Evolutionary conservation across 345 rosid species (phyloP).

Genomic region (Pugionium dolabratum): DNA sequence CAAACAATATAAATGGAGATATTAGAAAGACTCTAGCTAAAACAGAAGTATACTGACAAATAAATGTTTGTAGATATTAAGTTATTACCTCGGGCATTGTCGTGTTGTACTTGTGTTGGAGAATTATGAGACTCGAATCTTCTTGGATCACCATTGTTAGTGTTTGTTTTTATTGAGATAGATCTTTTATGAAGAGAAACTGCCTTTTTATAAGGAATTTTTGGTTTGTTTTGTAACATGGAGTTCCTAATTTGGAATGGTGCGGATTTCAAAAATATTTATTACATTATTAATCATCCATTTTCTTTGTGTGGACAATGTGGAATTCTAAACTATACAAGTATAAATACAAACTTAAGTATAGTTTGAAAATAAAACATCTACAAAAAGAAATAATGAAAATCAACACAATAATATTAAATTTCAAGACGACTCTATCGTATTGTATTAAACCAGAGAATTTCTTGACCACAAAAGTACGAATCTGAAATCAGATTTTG

Average conservation of each 20-base stretch:
- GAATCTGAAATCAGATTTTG: conserved; percentile 18
- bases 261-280: conserved; percentile 3
- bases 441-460: background rate
- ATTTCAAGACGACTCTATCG: too few relatives aligned
- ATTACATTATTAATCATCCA: conserved; percentile 9
- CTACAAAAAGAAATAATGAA: too few relatives aligned
- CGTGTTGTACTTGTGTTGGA: conserved; percentile 44
- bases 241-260: conserved; percentile 16
- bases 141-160: conserved; percentile 47
- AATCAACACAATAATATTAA: too few relatives aligned
- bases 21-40: background rate
- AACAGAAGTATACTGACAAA: conserved; percentile 7
- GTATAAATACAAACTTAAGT: background rate
- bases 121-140: conserved; percentile 43
- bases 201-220: conserved; percentile 33
- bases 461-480: conserved; percentile 28
- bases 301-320: background rate
- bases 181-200: conserved; percentile 19
- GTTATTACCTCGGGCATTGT: conserved; percentile 68
- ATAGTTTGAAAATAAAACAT: too few relatives aligned
- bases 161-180: conserved; percentile 27
- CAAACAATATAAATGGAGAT: background rate
- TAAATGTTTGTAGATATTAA: background rate
- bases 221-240: background rate
- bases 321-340: too few relatives aligned